Evolutionary conservation across 371 early-diverging fungal species (phyloP), one percentile per base, ranked within the genome.

Genomic region (Mortierella sp.): DNA sequence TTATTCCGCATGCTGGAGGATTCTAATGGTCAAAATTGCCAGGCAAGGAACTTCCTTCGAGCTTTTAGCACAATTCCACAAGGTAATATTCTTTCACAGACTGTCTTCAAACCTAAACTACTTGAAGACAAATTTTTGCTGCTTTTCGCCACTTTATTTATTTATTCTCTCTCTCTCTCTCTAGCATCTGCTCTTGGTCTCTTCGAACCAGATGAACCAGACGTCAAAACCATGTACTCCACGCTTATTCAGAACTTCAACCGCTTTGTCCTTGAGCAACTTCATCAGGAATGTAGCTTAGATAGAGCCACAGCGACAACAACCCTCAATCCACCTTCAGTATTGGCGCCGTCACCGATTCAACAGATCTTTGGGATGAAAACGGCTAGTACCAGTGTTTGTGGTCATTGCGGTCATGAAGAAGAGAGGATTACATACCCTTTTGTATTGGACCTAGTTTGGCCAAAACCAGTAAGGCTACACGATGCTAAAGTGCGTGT

Each of bases 1-100:
- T 72, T 98, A 66, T 96, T 96, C 75, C 86, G 94, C 0, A 96
- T 96, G 97, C 85, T 98, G 28, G 94, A 95, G 64, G 93, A 93
- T 32, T 92, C 96, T 2, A 86, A 90, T 29, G 98, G 98, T 6
- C 90, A 91, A 43, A 98, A 97, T 68, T 98, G 98, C 78, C 97
- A 97, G 64, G 98, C 98, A 4, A 88, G 95, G 8, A 97, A 96
- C 75, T 95, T 97, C 57, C 84, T 97, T 57, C 83, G 93, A 0
- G 94, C 93, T 0, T 92, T 98, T 69, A 89, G 91, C 59, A 92
- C 90, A 7, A 90, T 94, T 31, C 94, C 94, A 0, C 95, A 96
- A 86, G 95, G 93, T 91, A 61, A n/a, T n/a, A n/a, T n/a, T n/a
- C n/a, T n/a, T n/a, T n/a, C n/a, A n/a, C n/a, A n/a, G n/a, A n/a